Base-by-base conservation (phyloP, 2,329 filamentous ascomycete species). In the Pyrenochaeta sp. region DNA sequence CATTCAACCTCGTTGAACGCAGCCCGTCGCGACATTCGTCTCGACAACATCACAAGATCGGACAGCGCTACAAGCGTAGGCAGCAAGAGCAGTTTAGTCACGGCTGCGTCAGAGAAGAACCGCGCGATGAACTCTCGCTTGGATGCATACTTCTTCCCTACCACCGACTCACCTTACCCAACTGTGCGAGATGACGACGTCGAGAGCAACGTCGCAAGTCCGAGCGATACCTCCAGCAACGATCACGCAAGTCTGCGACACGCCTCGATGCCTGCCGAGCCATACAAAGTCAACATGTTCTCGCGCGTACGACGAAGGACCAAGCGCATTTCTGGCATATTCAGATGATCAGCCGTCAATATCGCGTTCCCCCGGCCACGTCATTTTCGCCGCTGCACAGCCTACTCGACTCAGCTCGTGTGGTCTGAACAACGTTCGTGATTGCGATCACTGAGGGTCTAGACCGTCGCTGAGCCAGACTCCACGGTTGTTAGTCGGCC, bases 1-100 rank as follows among this genome's bases (percentile, higher is more conserved):
- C 76, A 80, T 28, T 78, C 78, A n/a, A 71, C 77, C 34, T 77
- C 71, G 22, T 61, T 79, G 37, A 71, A 71, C 43, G 69, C 71
- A 49, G 69, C 76, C 22, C 75, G 77, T 32, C 73, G 75, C 39
- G 77, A 78, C 52, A 72, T 72, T 24, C 75, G 76, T 43, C 70
- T 76, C 48, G 74, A 74, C 59, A 73, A 72, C 56, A 69, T 79
- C 54, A 68, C 67, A 32, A 67, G 76, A 52, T 71, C 68, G 40
- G 75, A 78, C 68, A 77, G 74, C 65, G 72, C 61, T 59, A 73
- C 69, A 19, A 77, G 75, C 58, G 71, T 76, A 24, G 68, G 68
- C 49, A 69, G 66, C 67, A 69, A 69, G 65, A 68, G 68, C 62
- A 72, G 70, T 53, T 69, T 77, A 45, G 72, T 77, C 55, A 66